Base-by-base conservation (phyloP, 2,329 filamentous ascomycete species). In the Colletotrichum somersetense region DNA sequence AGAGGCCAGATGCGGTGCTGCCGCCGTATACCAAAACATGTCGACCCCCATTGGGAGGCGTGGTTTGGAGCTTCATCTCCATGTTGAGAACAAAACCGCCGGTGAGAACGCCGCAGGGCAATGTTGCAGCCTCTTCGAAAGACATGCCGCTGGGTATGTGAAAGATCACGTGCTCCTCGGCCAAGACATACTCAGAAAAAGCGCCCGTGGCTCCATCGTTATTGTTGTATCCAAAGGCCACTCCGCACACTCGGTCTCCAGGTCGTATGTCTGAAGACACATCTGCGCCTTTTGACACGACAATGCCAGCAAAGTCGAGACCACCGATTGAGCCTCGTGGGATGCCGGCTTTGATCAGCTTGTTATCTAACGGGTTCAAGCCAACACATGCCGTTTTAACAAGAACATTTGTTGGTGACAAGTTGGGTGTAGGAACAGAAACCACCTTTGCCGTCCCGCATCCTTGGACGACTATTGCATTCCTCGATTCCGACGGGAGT, bases 11-110 rank as follows among this genome's bases (percentile, higher is more conserved):
- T 0, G 84, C 77, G 1, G 84, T 85, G 44, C 77, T 79, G 2
- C 85, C 87, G 1, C 85, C 86, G 57, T 81, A 82, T 4, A 88
- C 81, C 1, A 88, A 76, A 0, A 88, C 78, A 53, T 73, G 69
- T 26, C 10, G 18, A 23, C 52, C n/a, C 1, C 14, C 26, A 1
- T 48, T 8, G 14, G 76, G 62, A 3, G 71, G 67, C 56, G 72
- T 74, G 16, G 75, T 73, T 18, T 76, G 81, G 7, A 82, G 73
- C 8, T 77, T 79, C 76, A 80, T 74, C 35, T 76, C 67, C 23
- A 70, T 52, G 46, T 66, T 76, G 12, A 67, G 26, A 5, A 67
- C 65, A 38, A 62, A 55, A 56, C 65, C 56, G 26, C 46, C 48
- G 1, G 65, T 67, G n/a, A 67, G 57, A 3, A 67, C 35, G 44